A percentile compares a stretch with the other conserved stretches of the same genome.
These are phyloP conservation scores for Leptographium procerum DNA, from an alignment of 2,329 filamentous ascomycete species.

Conservation along the genomic window DNA sequence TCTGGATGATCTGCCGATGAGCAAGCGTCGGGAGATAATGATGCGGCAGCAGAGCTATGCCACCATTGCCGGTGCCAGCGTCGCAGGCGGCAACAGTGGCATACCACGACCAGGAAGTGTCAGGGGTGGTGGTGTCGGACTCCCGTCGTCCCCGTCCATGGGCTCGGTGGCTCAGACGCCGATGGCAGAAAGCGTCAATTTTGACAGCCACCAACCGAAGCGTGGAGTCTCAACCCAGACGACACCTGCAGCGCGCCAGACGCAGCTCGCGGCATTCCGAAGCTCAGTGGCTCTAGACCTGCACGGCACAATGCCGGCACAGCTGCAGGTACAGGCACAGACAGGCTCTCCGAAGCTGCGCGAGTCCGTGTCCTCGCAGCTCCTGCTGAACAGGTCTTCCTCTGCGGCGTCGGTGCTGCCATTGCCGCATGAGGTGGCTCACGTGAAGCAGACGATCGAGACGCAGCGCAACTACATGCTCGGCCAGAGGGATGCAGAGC, in stretches of 20 bases:
- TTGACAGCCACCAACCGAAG: conserved; percentile 45
- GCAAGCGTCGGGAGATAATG: conserved; percentile 52
- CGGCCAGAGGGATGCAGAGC: conserved; percentile 51
- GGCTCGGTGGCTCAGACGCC: neutral
- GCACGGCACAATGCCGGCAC: conserved; percentile 21
- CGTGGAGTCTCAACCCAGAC: conserved; percentile 29
- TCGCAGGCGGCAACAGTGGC: too few species aligned
- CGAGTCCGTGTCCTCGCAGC: conserved; percentile 18
- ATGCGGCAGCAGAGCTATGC: conserved; percentile 42
- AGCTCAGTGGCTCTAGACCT: conserved; percentile 53
- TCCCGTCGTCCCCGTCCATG: neutral
- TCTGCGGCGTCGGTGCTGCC: conserved; percentile 10
- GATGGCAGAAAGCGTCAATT: conserved; percentile 24
- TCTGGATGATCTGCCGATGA: conserved; percentile 60
- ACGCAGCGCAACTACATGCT: conserved; percentile 44
- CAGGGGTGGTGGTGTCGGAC: neutral
- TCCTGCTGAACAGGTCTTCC: conserved; percentile 11
- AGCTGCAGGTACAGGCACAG: neutral
- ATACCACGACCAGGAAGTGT: too few species aligned
- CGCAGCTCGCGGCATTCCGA: conserved; percentile 55
- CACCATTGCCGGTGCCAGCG: conserved; percentile 15
- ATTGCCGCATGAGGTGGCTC: conserved; percentile 12
- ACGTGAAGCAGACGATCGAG: conserved; percentile 38
- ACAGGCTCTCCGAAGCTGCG: neutral
- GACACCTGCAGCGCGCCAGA: conserved; percentile 36